phyloP scores from a whole-genome alignment of 345 rosid genomes.

The Syzygium aqueum region DNA sequence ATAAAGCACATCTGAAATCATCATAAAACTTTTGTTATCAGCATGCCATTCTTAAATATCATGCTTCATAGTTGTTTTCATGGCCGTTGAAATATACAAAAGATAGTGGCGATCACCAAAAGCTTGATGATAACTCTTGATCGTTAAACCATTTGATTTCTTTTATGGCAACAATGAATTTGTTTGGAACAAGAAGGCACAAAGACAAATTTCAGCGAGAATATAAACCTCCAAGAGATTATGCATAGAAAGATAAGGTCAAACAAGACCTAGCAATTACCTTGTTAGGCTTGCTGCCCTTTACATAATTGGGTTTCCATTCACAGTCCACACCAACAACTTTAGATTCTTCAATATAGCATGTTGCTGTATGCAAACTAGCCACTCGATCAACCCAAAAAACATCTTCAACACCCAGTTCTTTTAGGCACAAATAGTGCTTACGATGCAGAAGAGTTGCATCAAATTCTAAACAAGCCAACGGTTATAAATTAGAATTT shows the following conservation, averaged over 20 bases:
- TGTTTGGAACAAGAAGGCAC: background rate
- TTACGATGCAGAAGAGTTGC: slow-evolving; percentile 17
- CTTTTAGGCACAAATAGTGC: slow-evolving; percentile 53
- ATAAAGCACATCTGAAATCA: background rate
- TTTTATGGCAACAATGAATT: background rate
- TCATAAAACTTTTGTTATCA: background rate
- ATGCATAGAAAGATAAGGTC: background rate
- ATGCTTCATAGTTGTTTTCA: background rate
- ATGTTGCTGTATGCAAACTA: slow-evolving; percentile 43
- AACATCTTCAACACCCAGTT: slow-evolving; percentile 51
- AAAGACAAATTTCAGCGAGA: background rate
- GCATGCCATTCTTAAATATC: background rate
- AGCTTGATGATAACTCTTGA: background rate
- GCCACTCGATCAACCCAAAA: slow-evolving; percentile 73
- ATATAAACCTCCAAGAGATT: background rate
- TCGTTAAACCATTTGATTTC: background rate
- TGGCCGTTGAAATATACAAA: background rate
- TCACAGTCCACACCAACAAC: slow-evolving; percentile 88
- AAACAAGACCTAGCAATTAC: slow-evolving; percentile 18
- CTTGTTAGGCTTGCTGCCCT: slow-evolving; percentile 72
- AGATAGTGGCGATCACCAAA: background rate
- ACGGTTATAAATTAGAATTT: background rate
- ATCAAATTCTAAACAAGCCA: slow-evolving; percentile 43
- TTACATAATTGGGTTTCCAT: slow-evolving; percentile 88
- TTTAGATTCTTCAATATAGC: slow-evolving; percentile 55